These are phyloP conservation scores for Fusarium graminum DNA, from an alignment of 2,329 filamentous ascomycete species.

Conservation along the genomic window DNA sequence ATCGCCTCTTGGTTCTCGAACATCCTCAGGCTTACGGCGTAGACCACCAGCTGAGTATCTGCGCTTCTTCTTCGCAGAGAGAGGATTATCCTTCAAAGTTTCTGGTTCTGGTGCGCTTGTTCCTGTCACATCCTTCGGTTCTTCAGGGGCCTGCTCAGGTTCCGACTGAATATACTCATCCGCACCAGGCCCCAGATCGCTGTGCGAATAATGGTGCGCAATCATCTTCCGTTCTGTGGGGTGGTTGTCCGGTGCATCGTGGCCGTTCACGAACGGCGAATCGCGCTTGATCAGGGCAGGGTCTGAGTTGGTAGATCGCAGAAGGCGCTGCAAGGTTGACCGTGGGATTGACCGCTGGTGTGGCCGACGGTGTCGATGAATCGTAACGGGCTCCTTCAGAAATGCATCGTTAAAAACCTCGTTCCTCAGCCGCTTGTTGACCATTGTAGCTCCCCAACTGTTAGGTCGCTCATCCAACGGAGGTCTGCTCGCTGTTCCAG, in stretches of 20 bases:
- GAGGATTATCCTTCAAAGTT: constrained; percentile 60
- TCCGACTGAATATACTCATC: constrained; percentile 48
- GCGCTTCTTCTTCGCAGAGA: constrained; percentile 67
- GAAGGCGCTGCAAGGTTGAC: constrained; percentile 60
- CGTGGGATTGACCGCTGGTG: constrained; percentile 75
- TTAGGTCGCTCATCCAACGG: constrained; percentile 69
- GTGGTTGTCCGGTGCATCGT: constrained; percentile 3
- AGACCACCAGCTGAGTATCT: constrained; percentile 91
- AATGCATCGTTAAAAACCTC: constrained; percentile 95
- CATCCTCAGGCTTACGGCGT: constrained; percentile 77
- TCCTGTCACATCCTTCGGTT: constrained; percentile 68
- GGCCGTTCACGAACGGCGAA: constrained; percentile 25
- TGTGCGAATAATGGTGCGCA: constrained; percentile 49
- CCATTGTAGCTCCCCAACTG: constrained; percentile 90
- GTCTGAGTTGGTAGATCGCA: constrained; percentile 62
- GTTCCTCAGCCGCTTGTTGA: constrained; percentile 88
- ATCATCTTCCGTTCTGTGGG: constrained; percentile 25
- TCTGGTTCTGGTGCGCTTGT: constrained; percentile 75
- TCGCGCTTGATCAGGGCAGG: constrained; percentile 52
- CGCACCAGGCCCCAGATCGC: constrained; percentile 51
- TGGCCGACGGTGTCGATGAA: constrained; percentile 80
- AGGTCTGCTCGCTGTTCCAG: constrained; percentile 47
- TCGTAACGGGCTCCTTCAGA: constrained; percentile 83
- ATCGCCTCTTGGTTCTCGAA: constrained; percentile 77
- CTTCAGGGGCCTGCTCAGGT: constrained; percentile 53